Percentiles rank a stretch among this genome's conserved stretches.
Evolutionary conservation across 495 filamentous ascomycete genomes (phyloP).

Genomic region (Geopyxis carbonaria): DNA sequence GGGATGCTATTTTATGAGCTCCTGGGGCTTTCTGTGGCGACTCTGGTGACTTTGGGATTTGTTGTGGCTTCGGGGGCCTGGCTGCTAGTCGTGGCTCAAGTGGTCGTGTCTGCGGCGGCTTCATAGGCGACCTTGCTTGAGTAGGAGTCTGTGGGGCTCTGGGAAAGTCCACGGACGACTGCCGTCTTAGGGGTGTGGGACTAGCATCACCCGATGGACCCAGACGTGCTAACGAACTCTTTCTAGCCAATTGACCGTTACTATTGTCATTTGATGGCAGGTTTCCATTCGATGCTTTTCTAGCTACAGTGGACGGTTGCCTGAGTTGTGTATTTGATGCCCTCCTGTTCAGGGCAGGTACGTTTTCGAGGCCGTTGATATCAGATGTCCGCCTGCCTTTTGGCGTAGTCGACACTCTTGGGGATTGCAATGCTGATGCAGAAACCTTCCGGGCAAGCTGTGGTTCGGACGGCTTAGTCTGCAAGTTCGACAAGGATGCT

Average conservation of each 20-base stretch:
- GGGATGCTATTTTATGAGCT: conserved; percentile 36
- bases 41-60: conserved; percentile 2
- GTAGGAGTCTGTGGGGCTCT: conserved; percentile 8
- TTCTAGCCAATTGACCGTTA: background rate
- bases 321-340: conserved; percentile 15
- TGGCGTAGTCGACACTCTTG: conserved; percentile 13
- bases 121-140: conserved; percentile 9
- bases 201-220: conserved; percentile 3
- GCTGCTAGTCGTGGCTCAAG: conserved; percentile 8
- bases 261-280: conserved; percentile 10
- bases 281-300: conserved; percentile 17
- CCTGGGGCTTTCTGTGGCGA: conserved; percentile 24
- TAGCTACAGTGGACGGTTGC: conserved; percentile 10
- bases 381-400: conserved; percentile 14
- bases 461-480: background rate
- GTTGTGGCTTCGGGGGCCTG: conserved; percentile 4
- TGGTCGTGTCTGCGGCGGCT: conserved; percentile 8
- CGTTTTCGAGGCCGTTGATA: conserved; percentile 10
- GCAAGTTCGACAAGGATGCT: background rate
- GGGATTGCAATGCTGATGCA: background rate
- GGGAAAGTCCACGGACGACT: conserved; percentile 9
- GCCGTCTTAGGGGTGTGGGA: conserved; percentile 15
- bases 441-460: conserved; percentile 1
- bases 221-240: background rate
- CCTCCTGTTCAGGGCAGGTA: conserved; percentile 14